Evolutionary conservation across 208 protist genomes (phyloP).

Genomic region (Acanthamoeba triangularis): DNA sequence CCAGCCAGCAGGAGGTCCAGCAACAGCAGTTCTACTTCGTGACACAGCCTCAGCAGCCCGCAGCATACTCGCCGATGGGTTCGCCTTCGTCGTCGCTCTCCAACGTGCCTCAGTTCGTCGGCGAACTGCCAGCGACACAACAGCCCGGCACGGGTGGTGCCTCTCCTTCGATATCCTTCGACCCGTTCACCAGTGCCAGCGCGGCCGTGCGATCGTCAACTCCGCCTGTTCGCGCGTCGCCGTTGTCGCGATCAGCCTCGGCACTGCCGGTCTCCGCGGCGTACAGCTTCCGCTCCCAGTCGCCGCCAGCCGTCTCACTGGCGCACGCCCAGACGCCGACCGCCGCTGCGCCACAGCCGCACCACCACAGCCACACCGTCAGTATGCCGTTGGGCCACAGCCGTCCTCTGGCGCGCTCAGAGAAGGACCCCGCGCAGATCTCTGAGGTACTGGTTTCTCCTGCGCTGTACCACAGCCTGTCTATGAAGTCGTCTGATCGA

Average conservation of each 20-base stretch:
- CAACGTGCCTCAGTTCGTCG: not conserved
- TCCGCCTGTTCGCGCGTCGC: not conserved
- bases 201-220: not conserved
- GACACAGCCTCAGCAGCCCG: not conserved
- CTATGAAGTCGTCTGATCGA: not conserved
- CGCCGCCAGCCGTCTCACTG: not conserved
- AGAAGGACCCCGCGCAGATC: not conserved
- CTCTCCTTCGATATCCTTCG: not conserved
- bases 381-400: not conserved
- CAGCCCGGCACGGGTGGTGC: not conserved
- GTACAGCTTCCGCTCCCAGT: not conserved
- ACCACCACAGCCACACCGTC: not conserved
- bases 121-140: not conserved
- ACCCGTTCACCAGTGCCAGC: slow-evolving; percentile 29
- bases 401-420: not conserved
- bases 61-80: not conserved
- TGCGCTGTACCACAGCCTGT: not conserved
- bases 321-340: not conserved
- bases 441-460: not conserved
- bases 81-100: slow-evolving; percentile 1
- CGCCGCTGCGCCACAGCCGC: not conserved
- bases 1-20: not conserved
- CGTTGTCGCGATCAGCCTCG: not conserved
- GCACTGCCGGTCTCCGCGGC: not conserved
- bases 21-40: slow-evolving; percentile 29